Base-by-base conservation (phyloP, 2,329 filamentous ascomycete genomes). In the Pestalotiopsis sp. region DNA sequence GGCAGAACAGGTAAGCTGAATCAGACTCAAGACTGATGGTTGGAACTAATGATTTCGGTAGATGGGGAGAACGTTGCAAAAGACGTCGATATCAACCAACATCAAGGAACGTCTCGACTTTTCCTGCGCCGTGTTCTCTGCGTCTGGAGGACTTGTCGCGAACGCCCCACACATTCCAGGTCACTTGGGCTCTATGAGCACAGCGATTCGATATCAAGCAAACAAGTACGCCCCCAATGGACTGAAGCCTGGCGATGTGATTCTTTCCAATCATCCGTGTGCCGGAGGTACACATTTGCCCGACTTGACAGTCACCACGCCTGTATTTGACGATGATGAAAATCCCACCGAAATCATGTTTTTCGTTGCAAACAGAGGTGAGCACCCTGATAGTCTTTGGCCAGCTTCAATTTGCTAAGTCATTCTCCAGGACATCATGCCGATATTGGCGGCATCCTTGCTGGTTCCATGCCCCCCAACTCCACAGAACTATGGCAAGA, bases 51-150 rank as follows among this genome's bases (percentile, higher is more conserved):
- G 17, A 27, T 2, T 6, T 25, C 27, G 17, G 17, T 23, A 94
- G 75, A 94, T 94, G 92, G 92, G 92, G 0, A 85, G 91, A 65
- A 91, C 91, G 2, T 79, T 95, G 23, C 91, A 94, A 74, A 93
- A 93, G 80, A 94, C 91, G 0, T 91, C 90, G 71, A 91, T 94
- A 11, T 91, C 88, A 68, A 93, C 91, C 0, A 94, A 94, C 72
- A 92, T 95, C 77, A 92, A 95, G 74, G 93, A 95, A 76, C 87
- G 92, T 3, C 84, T 95, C 1, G 92, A 95, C 75, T 95, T 94
- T 75, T 93, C 91, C 1, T 95, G 92, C 71, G 93, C 92, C 2
- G 82, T 95, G 0, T 95, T 95, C 75, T 92, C 93, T 52, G 83
- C 89, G 17, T 88, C 91, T 36, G 92, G 92, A 11, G 90, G 90